Evolutionary conservation across 1,284 basidiomycete species (phyloP).

Genomic region (Ustilago cynodontis): DNA sequence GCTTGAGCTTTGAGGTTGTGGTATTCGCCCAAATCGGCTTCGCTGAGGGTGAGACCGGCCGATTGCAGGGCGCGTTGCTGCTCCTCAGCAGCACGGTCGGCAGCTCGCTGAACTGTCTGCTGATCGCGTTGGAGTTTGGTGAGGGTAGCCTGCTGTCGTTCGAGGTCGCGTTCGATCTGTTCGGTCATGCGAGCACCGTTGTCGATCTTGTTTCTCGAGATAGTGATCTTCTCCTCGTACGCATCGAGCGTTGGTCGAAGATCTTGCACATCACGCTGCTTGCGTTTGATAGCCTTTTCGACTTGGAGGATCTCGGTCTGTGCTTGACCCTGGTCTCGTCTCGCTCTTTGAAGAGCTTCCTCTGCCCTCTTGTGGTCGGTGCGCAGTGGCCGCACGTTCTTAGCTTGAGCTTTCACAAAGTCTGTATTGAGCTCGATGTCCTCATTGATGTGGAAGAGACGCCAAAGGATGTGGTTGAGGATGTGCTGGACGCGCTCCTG

Average conservation of each 20-base stretch:
- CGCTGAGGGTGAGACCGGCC: slow-evolving; percentile 81
- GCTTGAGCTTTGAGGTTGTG: slow-evolving; percentile 76
- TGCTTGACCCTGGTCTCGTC: slow-evolving; percentile 44
- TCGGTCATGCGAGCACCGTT: slow-evolving; percentile 78
- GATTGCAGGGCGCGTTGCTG: slow-evolving; percentile 79
- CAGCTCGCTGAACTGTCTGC: slow-evolving; percentile 74
- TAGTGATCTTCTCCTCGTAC: slow-evolving; percentile 86
- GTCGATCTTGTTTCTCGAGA: slow-evolving; percentile 81
- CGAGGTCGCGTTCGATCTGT: slow-evolving; percentile 79
- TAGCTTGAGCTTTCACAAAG: slow-evolving; percentile 57
- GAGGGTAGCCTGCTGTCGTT: slow-evolving; percentile 77
- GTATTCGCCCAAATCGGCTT: slow-evolving; percentile 89
- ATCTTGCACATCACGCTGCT: slow-evolving; percentile 48
- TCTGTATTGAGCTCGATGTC: slow-evolving; percentile 55
- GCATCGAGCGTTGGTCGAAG: slow-evolving; percentile 61
- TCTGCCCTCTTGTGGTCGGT: slow-evolving; percentile 86
- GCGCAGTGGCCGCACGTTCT: slow-evolving; percentile 80
- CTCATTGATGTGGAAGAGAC: slow-evolving; percentile 87
- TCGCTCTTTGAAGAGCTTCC: slow-evolving; percentile 75
- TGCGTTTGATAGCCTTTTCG: slow-evolving; percentile 52
- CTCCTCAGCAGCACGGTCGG: slow-evolving; percentile 74
- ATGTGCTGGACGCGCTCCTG: slow-evolving; percentile 82
- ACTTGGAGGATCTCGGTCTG: slow-evolving; percentile 56
- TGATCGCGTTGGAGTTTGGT: slow-evolving; percentile 79
- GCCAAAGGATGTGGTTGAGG: slow-evolving; percentile 86